Base-by-base conservation (phyloP, 1,284 basidiomycete genomes). In the Sparassis latifolia region DNA sequence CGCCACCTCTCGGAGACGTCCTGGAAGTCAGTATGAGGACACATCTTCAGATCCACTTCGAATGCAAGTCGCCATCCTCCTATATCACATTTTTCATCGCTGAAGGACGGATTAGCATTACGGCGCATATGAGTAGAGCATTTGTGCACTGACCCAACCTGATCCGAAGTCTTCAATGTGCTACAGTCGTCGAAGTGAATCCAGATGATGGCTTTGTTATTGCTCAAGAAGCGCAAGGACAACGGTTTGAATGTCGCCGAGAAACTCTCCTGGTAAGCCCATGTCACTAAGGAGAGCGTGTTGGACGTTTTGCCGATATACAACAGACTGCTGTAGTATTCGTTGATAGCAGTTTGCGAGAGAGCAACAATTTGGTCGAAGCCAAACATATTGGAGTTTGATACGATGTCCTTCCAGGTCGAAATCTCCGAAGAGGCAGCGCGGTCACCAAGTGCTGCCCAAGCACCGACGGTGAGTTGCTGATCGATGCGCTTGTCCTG, bases 351-450 rank as follows among this genome's bases (percentile, higher is more conserved):
- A 2, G 55, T 55, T 47, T 68, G 64, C 1, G 67, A 64, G 45
- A 69, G 53, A 1, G 65, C 64, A 35, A 53, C 56, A 54, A 68
- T 55, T 47, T 65, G 56, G 54, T 69, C 68, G 58, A 63, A 69
- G 48, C 63, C 63, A 46, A 48, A 49, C 55, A 62, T 60, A 50
- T 59, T 53, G 42, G 57, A 57, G 42, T 54, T 55, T 55, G 59
- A 59, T 9, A 60, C 53, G n/a, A 58, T 58, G 50, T 65, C 59
- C 35, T 56, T 57, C 55, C 58, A 61, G 38, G 42, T 51, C 37
- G 33, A 44, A 29, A 28, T 46, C 41, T 43, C 49, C 35, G 44
- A 44, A 7, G 43, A 44, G 3, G 42, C 53, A 6, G 50, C 43
- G 32, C 52, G 54, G 7, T 48, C 44, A 20, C 45, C 48, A 6